phyloP scores from a whole-genome alignment of 352 stramenopile genomes.

The Phytophthora hybrid region DNA sequence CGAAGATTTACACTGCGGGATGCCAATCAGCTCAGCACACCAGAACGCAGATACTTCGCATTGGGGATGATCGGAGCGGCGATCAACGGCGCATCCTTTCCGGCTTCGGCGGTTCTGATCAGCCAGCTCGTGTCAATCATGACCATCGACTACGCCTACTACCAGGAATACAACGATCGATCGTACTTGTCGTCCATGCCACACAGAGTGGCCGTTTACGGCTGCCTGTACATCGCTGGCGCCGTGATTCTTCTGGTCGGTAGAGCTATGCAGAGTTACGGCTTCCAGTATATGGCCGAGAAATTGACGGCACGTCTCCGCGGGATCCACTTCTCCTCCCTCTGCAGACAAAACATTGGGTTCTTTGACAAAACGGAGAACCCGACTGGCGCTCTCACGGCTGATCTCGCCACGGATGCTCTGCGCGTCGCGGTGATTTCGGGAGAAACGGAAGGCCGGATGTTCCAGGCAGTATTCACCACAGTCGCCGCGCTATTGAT shows the following conservation, averaged over 20 bases:
- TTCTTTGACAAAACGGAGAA: constrained; percentile 50
- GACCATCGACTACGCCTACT: constrained; percentile 43
- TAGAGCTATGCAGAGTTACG: constrained; percentile 44
- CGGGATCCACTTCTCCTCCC: constrained; percentile 56
- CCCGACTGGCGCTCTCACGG: constrained; percentile 47
- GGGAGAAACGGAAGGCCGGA: constrained; percentile 52
- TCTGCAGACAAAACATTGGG: constrained; percentile 58
- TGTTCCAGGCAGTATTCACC: constrained; percentile 59
- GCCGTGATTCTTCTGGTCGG: constrained; percentile 38
- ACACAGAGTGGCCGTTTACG: constrained; percentile 42
- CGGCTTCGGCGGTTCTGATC: constrained; percentile 33
- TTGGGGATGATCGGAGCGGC: constrained; percentile 29
- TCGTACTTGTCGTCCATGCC: constrained; percentile 39
- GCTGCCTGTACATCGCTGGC: constrained; percentile 49
- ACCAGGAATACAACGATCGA: constrained; percentile 23
- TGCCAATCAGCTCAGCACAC: constrained; percentile 26
- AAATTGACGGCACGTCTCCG: constrained; percentile 59
- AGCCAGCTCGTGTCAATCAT: constrained; percentile 39
- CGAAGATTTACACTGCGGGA: not conserved
- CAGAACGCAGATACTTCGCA: constrained; percentile 32
- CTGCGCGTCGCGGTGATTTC: constrained; percentile 56
- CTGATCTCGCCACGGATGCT: constrained; percentile 58
- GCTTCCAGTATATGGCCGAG: constrained; percentile 60
- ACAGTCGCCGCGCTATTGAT: constrained; percentile 55
- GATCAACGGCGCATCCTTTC: constrained; percentile 32